These are phyloP conservation scores for Suillus paluster DNA, from an alignment of 768 basidiomycete genomes.

Conservation along the genomic window DNA sequence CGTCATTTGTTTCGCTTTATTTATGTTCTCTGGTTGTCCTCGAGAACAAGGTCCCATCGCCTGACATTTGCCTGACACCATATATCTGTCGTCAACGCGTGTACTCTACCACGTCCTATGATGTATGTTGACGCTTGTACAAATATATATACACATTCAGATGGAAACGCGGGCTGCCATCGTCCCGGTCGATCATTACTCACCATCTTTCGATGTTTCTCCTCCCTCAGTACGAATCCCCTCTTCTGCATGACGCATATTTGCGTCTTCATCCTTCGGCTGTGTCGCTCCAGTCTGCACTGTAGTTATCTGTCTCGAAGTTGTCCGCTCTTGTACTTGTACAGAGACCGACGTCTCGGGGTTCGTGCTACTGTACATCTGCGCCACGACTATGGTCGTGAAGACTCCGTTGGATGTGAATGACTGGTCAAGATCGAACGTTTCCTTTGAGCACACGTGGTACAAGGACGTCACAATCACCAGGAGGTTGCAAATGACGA, in stretches of 20 bases:
- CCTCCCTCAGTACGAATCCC: not conserved
- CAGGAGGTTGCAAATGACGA: slow-evolving; percentile 31
- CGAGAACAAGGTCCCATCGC: no score
- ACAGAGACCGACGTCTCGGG: not conserved
- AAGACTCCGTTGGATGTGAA: not conserved
- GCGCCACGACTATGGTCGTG: not conserved
- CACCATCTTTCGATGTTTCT: not conserved
- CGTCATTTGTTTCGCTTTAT: no score
- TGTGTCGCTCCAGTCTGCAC: not conserved
- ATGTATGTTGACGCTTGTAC: no score
- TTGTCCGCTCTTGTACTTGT: no score
- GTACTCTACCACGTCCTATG: no score
- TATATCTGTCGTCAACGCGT: no score
- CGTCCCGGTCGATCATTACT: not conserved
- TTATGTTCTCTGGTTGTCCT: no score
- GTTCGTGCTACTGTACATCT: not conserved
- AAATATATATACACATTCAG: not conserved
- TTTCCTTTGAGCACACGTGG: slow-evolving; percentile 14
- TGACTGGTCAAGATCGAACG: slow-evolving; percentile 9
- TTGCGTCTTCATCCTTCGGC: not conserved
- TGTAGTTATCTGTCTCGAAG: not conserved
- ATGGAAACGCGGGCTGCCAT: not conserved
- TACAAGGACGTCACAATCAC: slow-evolving; percentile 29
- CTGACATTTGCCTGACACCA: no score
- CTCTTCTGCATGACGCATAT: not conserved